Evolutionary conservation across 2,329 filamentous ascomycete genomes (phyloP), one percentile per base, ranked within the genome.

Genomic region (Ascochyta fabae): DNA sequence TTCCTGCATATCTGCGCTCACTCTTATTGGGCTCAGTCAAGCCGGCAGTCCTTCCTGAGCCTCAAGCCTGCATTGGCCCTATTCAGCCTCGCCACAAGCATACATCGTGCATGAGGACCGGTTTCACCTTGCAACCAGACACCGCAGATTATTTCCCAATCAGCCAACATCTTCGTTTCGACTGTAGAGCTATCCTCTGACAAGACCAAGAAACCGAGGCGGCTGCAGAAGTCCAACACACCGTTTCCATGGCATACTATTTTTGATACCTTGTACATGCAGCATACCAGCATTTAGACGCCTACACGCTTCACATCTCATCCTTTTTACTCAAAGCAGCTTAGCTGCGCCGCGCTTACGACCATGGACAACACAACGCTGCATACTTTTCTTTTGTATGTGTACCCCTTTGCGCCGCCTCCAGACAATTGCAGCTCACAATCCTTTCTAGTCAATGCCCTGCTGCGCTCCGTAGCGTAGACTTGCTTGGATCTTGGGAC

Each of bases 401-500:
- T 69, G 48, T 59, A 58, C 56, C 63, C 61, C 53, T 61, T 48
- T 39, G 40, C 53, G 43, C 53, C 58, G 58, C 57, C 54, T 53
- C 53, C 59, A 56, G 42, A 51, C 53, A 42, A 50, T 39, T 51
- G 45, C 57, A 53, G 58, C 69, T 73, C 52, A 72, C 56, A 57
- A 50, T 27, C 29, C 56, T 59, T 46, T 49, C 36, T 58, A 76
- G 74, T 65, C 70, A 75, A 56, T 72, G 68, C 52, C 72, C 73
- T 13, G 58, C 62, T 58, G 68, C 84, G 47, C 83, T 87, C 60
- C 82, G 83, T 60, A 88, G 88, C 40, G 90, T 97, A 63, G 87
- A 90, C 70, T 83, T 97, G 41, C 83, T 95, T 66, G 94, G 94
- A 60, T 96, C 92, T 61, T 98, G 94, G 94, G 93, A 97, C 79